Evolutionary conservation across 805 yeast genomes (phyloP).

Genomic region (Kluyveromyces lactis): DNA sequence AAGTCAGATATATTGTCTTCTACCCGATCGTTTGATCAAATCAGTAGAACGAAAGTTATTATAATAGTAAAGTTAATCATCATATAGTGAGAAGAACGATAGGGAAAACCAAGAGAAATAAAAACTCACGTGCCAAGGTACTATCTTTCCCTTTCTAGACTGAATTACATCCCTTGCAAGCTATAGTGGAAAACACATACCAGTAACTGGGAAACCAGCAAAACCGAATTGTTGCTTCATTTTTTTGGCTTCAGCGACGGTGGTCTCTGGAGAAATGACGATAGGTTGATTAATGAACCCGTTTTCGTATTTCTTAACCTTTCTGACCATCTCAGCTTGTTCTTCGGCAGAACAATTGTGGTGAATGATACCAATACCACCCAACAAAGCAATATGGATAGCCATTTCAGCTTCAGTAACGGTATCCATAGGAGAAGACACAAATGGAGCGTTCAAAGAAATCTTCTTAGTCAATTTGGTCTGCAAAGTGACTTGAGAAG

Average conservation of each 20-base stretch:
- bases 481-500: constrained; percentile 69
- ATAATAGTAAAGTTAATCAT: constrained; percentile 40
- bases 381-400: constrained; percentile 93
- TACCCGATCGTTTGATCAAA: constrained; percentile 95
- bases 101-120: too few species aligned
- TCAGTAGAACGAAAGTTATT: constrained; percentile 99
- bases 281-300: constrained; percentile 95
- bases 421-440: constrained; percentile 99
- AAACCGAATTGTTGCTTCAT: constrained; percentile 74
- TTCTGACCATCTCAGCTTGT: constrained; percentile 96
- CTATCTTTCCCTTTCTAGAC: too few species aligned
- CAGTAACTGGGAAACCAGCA: constrained; percentile 98
- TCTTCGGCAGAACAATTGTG: constrained; percentile 96
- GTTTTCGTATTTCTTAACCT: constrained; percentile 94
- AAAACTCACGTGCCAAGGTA: too few species aligned
- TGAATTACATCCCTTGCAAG: too few species aligned
- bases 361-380: constrained; percentile 98
- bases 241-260: constrained; percentile 73
- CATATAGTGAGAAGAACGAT: constrained; percentile 25
- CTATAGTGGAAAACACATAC: too few species aligned
- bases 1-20: constrained; percentile 48
- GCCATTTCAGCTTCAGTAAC: constrained; percentile 98
- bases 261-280: constrained; percentile 64
- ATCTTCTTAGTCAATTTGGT: constrained; percentile 87
- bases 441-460: constrained; percentile 86